Conservation (phyloP, 1,284 basidiomycete genomes). For the Pseudozyma sp. region DNA sequence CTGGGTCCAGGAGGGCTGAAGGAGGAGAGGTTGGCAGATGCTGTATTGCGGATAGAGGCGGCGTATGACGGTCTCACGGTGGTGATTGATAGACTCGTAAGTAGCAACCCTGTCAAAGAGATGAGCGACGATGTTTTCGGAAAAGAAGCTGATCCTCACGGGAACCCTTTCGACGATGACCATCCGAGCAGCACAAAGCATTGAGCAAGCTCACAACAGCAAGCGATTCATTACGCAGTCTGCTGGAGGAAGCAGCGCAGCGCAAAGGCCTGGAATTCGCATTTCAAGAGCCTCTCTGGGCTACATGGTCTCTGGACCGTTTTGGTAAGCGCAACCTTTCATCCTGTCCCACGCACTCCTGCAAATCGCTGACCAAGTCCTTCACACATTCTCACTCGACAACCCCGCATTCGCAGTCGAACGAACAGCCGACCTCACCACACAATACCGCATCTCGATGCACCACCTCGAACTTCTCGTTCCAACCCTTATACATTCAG, state of each 20-base stretch:
- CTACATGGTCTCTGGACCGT: conserved; percentile 59
- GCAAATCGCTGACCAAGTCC: neutral
- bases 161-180: too few relatives aligned
- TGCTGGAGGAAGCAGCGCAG: conserved; percentile 48
- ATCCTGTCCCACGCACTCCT: neutral
- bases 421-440: conserved; percentile 19
- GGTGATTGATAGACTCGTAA: conserved; percentile 47
- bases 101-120: conserved; percentile 6
- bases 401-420: conserved; percentile 13
- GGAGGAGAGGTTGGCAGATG: conserved; percentile 38
- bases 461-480: conserved; percentile 35
- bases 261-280: conserved; percentile 49
- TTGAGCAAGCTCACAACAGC: conserved; percentile 39
- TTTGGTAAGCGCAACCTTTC: conserved; percentile 40
- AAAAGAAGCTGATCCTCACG: neutral
- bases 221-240: conserved; percentile 32
- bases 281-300: conserved; percentile 57
- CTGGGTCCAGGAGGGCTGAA: conserved; percentile 33
- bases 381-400: neutral
- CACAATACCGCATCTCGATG: conserved; percentile 45
- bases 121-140: neutral
- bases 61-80: conserved; percentile 30
- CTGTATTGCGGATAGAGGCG: conserved; percentile 27
- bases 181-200: conserved; percentile 37
- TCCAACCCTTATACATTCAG: conserved; percentile 37